Evolutionary conservation across 1,284 basidiomycete species (phyloP), one percentile per base, ranked within the genome.

Genomic region (Lignosus rhinocerotis): DNA sequence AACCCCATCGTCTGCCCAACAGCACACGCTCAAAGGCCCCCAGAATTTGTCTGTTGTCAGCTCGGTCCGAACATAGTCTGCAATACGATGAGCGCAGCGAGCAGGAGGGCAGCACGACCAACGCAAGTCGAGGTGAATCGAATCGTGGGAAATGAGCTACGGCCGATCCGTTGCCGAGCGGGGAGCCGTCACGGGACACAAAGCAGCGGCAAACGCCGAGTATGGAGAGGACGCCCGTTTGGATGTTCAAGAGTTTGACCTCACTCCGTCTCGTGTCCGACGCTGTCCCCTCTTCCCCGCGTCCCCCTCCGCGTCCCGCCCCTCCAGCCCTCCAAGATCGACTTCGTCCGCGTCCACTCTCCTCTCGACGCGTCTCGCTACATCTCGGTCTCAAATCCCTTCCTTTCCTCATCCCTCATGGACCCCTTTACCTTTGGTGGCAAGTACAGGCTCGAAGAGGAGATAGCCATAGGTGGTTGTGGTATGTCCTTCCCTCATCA

Each of bases 381-480:
- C 51, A 36, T 46, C 46, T 36, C 30, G 16, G 25, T 34, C 36
- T 39, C 32, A 32, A 11, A 38, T 8, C 21, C 43, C 17, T 9
- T 51, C 41, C 16, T 49, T 51, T 54, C 42, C 56, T 38, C 53
- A 47, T 53, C 44, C 57, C 56, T 38, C 61, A 88, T 89, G 85
- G 86, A 64, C 36, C 52, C 88, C 70, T 82, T 84, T 67, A 86
- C 86, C 47, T 93, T 96, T 64, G 94, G 92, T 64, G 93, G 93
- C 65, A 95, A 95, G 78, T 96, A 94, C 79, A 86, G 89, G 65
- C 86, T 97, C 64, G 94, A 95, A 70, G 93, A 96, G 76, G 94
- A 96, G 82, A 95, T 97, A 70, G 94, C 93, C 41, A 93, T 90
- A 67, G 95, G 94, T 53, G 94, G 94, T 51, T 96, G 95, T 76